Base-by-base conservation (phyloP, 352 stramenopile genomes). In the Phytophthora pinifolia region DNA sequence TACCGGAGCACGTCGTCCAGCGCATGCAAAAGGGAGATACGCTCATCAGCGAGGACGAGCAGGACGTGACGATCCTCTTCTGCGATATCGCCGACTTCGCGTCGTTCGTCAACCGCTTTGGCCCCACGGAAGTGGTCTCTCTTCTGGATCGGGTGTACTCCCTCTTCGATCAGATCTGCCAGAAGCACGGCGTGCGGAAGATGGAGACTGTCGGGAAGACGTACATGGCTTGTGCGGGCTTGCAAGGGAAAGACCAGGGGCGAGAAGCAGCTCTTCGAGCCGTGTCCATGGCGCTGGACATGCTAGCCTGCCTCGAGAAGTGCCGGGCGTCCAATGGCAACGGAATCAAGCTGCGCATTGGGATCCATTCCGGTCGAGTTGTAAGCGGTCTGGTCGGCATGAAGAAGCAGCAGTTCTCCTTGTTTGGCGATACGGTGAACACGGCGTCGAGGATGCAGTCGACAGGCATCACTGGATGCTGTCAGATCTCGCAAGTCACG, bases 391-490 rank as follows among this genome's bases (percentile, higher is more conserved):
- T 98, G 1, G 87, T 98, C 0, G 91, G 91, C 0, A 89, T 94
- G 67, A 93, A 96, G 53, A 98, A 97, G 63, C 89, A 94, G 37
- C 83, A 94, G 25, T 98, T 97, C 60, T 96, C 85, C 9, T 66
- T 98, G 7, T 98, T 98, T 71, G 91, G 94, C 6, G 94, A 98
- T 52, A 95, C 93, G 0, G 88, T 97, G 3, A 98, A 96, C 58
- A 97, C 87, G 0, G 72, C 87, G 4, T 88, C 79, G 4, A 76
- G 89, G 2, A 97, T 96, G 91, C 87, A 98, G 53, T 96, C 84
- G 5, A 96, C 90, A 20, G 88, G 87, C 0, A 54, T 92, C 13
- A 86, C 79, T 3, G 86, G 81, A 0, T 67, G 70, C 1, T 95
- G 91, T 43, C 89, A 96, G 51, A 52, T 94, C 35, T 93, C 82